Evolutionary conservation across 371 early-diverging fungal genomes (phyloP), one percentile per base, ranked within the genome.

Genomic region (Mucor indicus): DNA sequence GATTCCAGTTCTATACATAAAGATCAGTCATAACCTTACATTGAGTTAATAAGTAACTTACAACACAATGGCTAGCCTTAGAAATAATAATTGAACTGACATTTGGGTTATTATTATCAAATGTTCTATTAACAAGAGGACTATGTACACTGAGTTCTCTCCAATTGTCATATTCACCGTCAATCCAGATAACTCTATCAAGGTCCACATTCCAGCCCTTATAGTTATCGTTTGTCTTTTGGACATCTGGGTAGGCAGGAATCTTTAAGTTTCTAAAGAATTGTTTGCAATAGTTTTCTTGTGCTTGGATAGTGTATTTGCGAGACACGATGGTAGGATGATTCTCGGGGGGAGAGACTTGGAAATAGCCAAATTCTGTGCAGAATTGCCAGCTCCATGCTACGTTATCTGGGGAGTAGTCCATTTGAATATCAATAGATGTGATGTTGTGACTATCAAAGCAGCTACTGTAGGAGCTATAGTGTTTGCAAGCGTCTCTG

Each of bases 321-420:
- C 67, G 54, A 16, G 78, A 75, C 12, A 73, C 55, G 29, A 75
- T 41, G 1, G 66, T 59, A 22, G 58, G 65, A 16, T 53, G 36
- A 9, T 60, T 53, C 2, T 45, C 32, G 3, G 58, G 61, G 1
- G 77, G 67, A 4, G 73, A 72, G 0, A 65, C 67, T 60, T 81
- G 81, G 64, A 75, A 79, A 55, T 76, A 85, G 5, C 80, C 86
- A 45, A 79, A 87, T 57, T 87, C 76, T 22, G 67, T 77, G 50
- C 88, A 87, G 10, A 67, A 67, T 51, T 87, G 85, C 58, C 72
- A 82, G 17, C 55, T 55, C 85, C 85, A 87, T 25, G 76, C 64
- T 16, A 72, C 69, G 8, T 45, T 56, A 2, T 57, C 35, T 13
- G 50, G 39, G 38, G 32, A 46, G 1, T 22, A 15, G 17, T 60